phyloP scores from a whole-genome alignment of 345 rosid genomes.

The Sisymbrium irio region DNA sequence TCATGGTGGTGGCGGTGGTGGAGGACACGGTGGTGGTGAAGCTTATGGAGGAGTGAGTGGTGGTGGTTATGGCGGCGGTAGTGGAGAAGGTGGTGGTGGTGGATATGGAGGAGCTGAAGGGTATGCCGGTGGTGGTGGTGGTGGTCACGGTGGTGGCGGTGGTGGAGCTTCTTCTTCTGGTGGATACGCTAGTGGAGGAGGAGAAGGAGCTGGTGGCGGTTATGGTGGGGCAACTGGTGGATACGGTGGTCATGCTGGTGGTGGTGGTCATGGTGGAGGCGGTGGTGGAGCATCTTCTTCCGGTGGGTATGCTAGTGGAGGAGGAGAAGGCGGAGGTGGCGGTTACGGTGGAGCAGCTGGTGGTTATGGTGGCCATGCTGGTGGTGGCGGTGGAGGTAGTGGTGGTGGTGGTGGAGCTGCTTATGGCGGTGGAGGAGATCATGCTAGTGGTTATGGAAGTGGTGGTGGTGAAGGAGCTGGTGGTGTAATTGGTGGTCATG shows the following conservation, averaged over 20 bases:
- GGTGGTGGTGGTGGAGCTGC: slow-evolving; percentile 33
- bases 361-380: slow-evolving; percentile 38
- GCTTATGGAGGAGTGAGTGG: slow-evolving; percentile 36
- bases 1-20: slow-evolving; percentile 36
- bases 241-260: slow-evolving; percentile 30
- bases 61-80: slow-evolving; percentile 35
- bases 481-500: slow-evolving; percentile 32
- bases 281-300: slow-evolving; percentile 39
- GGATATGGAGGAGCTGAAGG: slow-evolving; percentile 42
- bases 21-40: slow-evolving; percentile 39
- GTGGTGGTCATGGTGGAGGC: slow-evolving; percentile 43
- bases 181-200: slow-evolving; percentile 40
- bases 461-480: slow-evolving; percentile 33
- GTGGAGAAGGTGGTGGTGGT: slow-evolving; percentile 40
- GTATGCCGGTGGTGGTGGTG: slow-evolving; percentile 32
- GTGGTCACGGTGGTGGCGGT: slow-evolving; percentile 39
- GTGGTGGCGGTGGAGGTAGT: slow-evolving; percentile 35
- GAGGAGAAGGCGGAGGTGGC: slow-evolving; percentile 39
- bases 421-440: slow-evolving; percentile 16
- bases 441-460: slow-evolving; percentile 27
- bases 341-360: slow-evolving; percentile 43
- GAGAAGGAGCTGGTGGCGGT: slow-evolving; percentile 40
- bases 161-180: slow-evolving; percentile 37
- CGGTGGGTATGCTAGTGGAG: slow-evolving; percentile 39
- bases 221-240: slow-evolving; percentile 46